Percentiles rank a stretch among this genome's conserved stretches.
Conservation (phyloP, 176 grass and related monocot genomes). For the Saccharum spontaneum region DNA sequence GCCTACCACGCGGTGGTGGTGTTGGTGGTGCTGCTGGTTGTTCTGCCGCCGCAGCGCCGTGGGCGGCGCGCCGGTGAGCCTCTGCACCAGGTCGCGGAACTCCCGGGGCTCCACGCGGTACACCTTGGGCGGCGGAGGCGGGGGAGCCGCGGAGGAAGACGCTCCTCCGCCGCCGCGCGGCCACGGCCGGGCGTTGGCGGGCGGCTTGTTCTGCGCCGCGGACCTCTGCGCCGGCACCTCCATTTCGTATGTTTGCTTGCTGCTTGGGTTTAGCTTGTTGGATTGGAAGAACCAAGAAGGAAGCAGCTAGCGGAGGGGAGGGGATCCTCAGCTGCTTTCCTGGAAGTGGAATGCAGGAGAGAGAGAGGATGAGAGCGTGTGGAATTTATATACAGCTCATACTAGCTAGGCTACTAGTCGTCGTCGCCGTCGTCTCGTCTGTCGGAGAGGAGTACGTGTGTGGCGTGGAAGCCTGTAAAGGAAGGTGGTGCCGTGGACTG, state of each 20-base stretch:
- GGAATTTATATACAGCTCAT: neutral
- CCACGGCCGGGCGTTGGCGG: conserved; percentile 27
- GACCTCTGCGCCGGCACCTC: conserved; percentile 25
- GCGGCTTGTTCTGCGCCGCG: conserved; percentile 36
- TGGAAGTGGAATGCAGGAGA: neutral
- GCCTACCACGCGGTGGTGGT: neutral
- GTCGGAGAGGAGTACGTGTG: no score
- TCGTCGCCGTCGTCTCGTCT: no score
- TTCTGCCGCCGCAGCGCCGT: neutral
- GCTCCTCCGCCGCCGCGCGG: neutral
- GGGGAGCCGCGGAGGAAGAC: neutral
- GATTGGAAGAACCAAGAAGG: neutral
- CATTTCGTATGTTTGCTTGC: neutral
- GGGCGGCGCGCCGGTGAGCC: conserved; percentile 51
- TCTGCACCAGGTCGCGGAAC: conserved; percentile 61
- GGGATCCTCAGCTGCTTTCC: no score
- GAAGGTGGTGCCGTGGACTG: neutral
- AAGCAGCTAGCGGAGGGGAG: neutral
- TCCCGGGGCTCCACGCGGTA: conserved; percentile 59
- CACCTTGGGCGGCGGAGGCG: conserved; percentile 47
- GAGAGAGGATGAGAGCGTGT: neutral
- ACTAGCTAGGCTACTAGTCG: neutral
- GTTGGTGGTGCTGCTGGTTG: neutral
- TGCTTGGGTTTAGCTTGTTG: neutral
- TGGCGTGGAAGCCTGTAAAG: neutral